Percentiles rank a stretch among this genome's conserved stretches.
These are phyloP conservation scores for Datura wrightii DNA, from an alignment of 257 asterid species.

Conservation along the genomic window DNA sequence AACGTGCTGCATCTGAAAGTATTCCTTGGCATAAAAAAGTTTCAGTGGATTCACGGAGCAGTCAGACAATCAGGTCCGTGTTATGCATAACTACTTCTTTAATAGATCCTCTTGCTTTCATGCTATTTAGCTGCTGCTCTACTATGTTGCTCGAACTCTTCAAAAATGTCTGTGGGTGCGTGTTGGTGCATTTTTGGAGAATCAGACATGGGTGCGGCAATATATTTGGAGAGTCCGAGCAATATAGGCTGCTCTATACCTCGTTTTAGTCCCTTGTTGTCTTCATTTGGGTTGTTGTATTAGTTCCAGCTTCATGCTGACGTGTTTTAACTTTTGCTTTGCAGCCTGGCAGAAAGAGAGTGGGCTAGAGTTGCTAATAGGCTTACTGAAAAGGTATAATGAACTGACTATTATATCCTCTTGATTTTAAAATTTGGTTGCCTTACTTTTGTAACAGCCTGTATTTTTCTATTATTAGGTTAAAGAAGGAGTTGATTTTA, in stretches of 20 bases:
- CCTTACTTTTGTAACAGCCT: slow-evolving; percentile 48
- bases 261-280: neutral
- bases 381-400: slow-evolving; percentile 64
- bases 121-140: neutral
- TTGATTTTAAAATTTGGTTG: slow-evolving; percentile 22
- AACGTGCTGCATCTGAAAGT: slow-evolving; percentile 52
- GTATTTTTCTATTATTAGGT: slow-evolving; percentile 37
- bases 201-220: too few species aligned
- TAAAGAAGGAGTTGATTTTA: slow-evolving; percentile 25
- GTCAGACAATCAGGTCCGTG: slow-evolving; percentile 59
- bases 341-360: slow-evolving; percentile 68
- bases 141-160: too few species aligned
- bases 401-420: slow-evolving; percentile 15
- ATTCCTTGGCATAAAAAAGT: slow-evolving; percentile 74
- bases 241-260: neutral
- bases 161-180: too few species aligned
- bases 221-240: too few species aligned
- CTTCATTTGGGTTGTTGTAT: slow-evolving; percentile 17
- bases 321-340: slow-evolving; percentile 35
- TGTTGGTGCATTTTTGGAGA: too few species aligned
- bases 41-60: slow-evolving; percentile 45
- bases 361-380: slow-evolving; percentile 73
- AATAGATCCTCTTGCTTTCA: neutral
- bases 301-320: slow-evolving; percentile 33
- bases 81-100: slow-evolving; percentile 25